Conservation (phyloP, 1,139 yeast genomes). For the Kurtzmaniella quercitrusa region DNA sequence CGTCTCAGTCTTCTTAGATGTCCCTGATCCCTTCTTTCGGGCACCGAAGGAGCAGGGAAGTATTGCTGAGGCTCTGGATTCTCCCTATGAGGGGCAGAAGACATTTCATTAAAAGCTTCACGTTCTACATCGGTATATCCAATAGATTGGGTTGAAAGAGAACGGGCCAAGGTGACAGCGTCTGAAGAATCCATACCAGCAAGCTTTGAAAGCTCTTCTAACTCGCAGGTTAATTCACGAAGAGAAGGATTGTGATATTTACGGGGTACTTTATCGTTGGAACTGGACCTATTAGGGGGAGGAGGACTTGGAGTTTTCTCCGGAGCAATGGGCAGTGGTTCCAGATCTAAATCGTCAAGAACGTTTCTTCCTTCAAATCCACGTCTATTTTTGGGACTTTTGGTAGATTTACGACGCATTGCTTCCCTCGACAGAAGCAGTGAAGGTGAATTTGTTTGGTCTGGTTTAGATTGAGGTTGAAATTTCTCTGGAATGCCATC, state of each 20-base stretch:
- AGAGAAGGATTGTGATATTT: constrained; percentile 51
- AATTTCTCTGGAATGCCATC: not conserved
- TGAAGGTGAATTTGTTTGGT: not conserved
- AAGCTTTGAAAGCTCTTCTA: constrained; percentile 59
- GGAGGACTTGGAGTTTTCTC: not conserved
- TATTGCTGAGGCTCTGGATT: not conserved
- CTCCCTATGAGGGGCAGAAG: constrained; percentile 17
- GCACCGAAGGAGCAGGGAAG: not conserved
- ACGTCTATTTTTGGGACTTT: constrained; percentile 3
- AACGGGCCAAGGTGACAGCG: constrained; percentile 71
- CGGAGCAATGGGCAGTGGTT: not conserved
- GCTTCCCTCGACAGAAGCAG: not conserved
- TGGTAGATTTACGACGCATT: not conserved
- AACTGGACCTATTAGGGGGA: constrained; percentile 3
- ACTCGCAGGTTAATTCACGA: constrained; percentile 61
- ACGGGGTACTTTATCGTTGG: not conserved
- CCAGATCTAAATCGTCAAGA: constrained; percentile 10
- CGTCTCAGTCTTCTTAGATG: not conserved
- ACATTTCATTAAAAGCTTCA: constrained; percentile 40
- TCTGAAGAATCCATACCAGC: constrained; percentile 75
- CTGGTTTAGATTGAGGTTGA: not conserved
- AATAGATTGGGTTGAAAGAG: constrained; percentile 56
- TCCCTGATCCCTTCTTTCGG: not conserved
- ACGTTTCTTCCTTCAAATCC: constrained; percentile 1
- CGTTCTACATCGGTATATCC: constrained; percentile 53